phyloP scores from a whole-genome alignment of 2,329 filamentous ascomycete species.

The Penicillium verrucosum region DNA sequence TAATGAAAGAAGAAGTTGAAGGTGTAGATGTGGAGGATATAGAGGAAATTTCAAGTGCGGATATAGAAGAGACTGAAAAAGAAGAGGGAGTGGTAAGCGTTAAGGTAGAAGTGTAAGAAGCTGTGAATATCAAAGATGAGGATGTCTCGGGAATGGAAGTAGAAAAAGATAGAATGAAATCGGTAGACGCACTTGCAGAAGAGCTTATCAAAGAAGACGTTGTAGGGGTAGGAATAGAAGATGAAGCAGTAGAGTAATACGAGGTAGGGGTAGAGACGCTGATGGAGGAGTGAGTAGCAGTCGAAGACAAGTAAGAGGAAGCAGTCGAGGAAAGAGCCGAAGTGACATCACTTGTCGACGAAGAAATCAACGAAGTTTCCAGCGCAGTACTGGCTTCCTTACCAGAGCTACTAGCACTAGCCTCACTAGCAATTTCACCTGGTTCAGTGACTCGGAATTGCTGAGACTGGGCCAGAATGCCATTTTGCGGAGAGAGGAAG shows the following conservation, averaged over 20 bases:
- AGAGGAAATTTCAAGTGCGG: slow-evolving; percentile 11
- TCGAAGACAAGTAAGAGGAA: slow-evolving; percentile 18
- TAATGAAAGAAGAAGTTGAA: slow-evolving; percentile 22
- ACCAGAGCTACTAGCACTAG: slow-evolving; percentile 20
- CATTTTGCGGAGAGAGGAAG: slow-evolving; percentile 35
- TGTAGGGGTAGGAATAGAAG: slow-evolving; percentile 17
- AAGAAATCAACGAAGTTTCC: slow-evolving; percentile 26
- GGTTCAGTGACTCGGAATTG: slow-evolving; percentile 31
- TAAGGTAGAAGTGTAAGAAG: not conserved
- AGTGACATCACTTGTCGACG: slow-evolving; percentile 14
- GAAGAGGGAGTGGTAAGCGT: slow-evolving; percentile 9
- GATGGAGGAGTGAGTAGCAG: slow-evolving; percentile 11
- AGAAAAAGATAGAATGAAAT: slow-evolving; percentile 8
- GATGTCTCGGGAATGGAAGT: not conserved
- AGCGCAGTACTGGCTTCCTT: slow-evolving; percentile 26
- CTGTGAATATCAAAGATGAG: not conserved
- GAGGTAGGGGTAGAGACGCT: slow-evolving; percentile 11
- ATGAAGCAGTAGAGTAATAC: slow-evolving; percentile 14
- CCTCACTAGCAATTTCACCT: slow-evolving; percentile 16
- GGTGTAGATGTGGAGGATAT: slow-evolving; percentile 15
- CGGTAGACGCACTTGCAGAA: slow-evolving; percentile 19
- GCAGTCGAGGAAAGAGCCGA: slow-evolving; percentile 16
- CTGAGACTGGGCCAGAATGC: slow-evolving; percentile 44
- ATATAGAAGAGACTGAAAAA: slow-evolving; percentile 13
- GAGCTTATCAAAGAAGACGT: slow-evolving; percentile 25